These are phyloP conservation scores for Chytridiales sp. DNA, from an alignment of 371 early-diverging fungal species.

Conservation along the genomic window DNA sequence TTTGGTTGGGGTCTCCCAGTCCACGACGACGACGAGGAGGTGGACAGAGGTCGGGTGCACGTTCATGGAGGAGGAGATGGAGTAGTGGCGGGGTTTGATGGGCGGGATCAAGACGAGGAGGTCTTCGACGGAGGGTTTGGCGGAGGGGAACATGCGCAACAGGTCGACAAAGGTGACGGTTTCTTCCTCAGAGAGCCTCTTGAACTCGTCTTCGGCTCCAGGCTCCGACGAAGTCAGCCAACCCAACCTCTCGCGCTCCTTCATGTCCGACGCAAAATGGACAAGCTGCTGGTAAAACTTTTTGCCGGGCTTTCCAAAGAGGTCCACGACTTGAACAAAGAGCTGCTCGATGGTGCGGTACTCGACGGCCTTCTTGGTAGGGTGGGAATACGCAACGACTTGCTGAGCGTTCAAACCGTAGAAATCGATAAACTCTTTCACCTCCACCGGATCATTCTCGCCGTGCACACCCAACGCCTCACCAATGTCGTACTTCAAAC, in stretches of 20 bases:
- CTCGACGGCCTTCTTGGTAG: conserved; percentile 50
- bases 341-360: conserved; percentile 75
- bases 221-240: conserved; percentile 69
- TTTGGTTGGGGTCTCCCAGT: conserved; percentile 71
- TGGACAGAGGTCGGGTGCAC: conserved; percentile 86
- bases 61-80: conserved; percentile 85
- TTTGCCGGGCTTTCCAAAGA: conserved; percentile 93
- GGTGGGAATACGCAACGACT: conserved; percentile 45
- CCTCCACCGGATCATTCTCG: conserved; percentile 76
- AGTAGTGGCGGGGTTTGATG: conserved; percentile 94
- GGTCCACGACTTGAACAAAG: conserved; percentile 78
- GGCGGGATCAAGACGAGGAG: conserved; percentile 71
- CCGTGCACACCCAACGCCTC: conserved; percentile 93
- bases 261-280: conserved; percentile 65
- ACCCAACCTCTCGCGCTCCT: conserved; percentile 70
- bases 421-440: conserved; percentile 66
- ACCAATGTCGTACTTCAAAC: conserved; percentile 83
- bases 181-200: conserved; percentile 72
- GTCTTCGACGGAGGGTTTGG: conserved; percentile 69
- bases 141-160: conserved; percentile 81
- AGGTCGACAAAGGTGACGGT: conserved; percentile 85
- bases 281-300: conserved; percentile 84
- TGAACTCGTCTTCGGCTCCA: conserved; percentile 79
- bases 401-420: conserved; percentile 71
- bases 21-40: conserved; percentile 85